Base-by-base conservation (phyloP, 768 basidiomycete genomes). In the Tulasnella sp. region DNA sequence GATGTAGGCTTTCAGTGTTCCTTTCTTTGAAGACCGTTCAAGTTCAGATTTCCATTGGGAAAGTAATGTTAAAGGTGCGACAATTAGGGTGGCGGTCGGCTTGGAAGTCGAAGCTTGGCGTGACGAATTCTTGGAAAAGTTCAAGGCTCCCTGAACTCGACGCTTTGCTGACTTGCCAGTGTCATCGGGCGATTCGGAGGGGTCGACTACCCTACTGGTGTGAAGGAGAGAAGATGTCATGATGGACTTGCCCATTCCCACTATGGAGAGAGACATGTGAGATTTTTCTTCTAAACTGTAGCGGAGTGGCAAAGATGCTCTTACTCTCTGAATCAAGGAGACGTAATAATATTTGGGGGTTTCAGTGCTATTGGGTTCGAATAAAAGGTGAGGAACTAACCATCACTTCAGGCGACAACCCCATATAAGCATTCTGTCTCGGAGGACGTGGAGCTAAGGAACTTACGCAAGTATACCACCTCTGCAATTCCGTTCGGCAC, bases 181-280 rank as follows among this genome's bases (percentile, higher is more conserved):
- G 74, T 31, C 58, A 75, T 67, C 17, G 77, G n/a, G 6, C 58
- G 31, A 37, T 58, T 70, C 74, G 3, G 75, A 82, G 25, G 84
- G 80, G 29, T 89, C 86, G 3, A 85, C 83, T 6, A 84, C 87
- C 67, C 86, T 88, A 79, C 91, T 93, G 14, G 89, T 90, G 78
- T 96, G 95, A 34, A 97, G 92, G 72, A 97, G 88, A 12, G 94
- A 90, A 1, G 95, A 93, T 40, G 97, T 83, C 93, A 96, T 96
- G 79, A 96, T 95, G 0, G 94, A 94, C 84, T 96, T 96, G 8
- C 94, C 94, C 89, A 96, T 92, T n/a, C 94, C 94, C 94, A 96
- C 93, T 94, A 36, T n/a, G 39, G 34, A 64, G 40, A 9, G 79
- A 17, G 37, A 78, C 15, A 72, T 25, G 58, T 58, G 12, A 75